Base-by-base conservation (phyloP, 2,329 filamentous ascomycete genomes). In the Coleophoma eucalyptorum region DNA sequence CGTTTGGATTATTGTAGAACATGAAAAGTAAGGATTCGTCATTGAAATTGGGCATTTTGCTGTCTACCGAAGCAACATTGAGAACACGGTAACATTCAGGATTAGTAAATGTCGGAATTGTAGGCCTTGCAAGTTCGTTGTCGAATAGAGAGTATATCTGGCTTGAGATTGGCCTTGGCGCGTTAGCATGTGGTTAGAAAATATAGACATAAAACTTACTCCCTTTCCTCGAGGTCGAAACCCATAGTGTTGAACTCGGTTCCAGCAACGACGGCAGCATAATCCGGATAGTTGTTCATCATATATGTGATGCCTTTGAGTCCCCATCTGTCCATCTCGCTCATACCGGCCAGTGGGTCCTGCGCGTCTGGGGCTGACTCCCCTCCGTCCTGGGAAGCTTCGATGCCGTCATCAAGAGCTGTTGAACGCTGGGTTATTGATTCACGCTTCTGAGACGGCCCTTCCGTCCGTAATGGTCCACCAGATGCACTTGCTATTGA, bases 11-110 rank as follows among this genome's bases (percentile, higher is more conserved):
- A 66, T 79, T 84, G 66, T 87, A 86, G 62, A 87, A 87, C 56
- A 87, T 86, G 76, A 80, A 85, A 66, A 87, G 81, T 44, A 87
- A 68, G 0, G 83, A 85, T 66, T 87, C 83, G 55, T 87, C 83
- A 57, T 85, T 86, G 67, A 87, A 86, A 55, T 78, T 84, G 38
- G 73, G 73, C 45, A 86, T 83, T 66, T 86, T 86, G 58, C 75
- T 81, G 54, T 86, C 81, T 48, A 87, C 77, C 3, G 80, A 75
- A 56, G 84, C 81, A 21, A 85, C 81, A 54, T 87, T 87, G 54
- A 77, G 82, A 33, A 87, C 83, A 48, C 76, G 79, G 62, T 87
- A 87, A 66, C 83, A 87, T 43, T 87, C 83, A 0, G 83, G 83
- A 31, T 86, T 67, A 12, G 74, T 74, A 55, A 79, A 82, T 50